Evolutionary conservation across 257 asterid species (phyloP), one percentile per base, ranked within the genome.

Genomic region (Solanum corneliomulleri): DNA sequence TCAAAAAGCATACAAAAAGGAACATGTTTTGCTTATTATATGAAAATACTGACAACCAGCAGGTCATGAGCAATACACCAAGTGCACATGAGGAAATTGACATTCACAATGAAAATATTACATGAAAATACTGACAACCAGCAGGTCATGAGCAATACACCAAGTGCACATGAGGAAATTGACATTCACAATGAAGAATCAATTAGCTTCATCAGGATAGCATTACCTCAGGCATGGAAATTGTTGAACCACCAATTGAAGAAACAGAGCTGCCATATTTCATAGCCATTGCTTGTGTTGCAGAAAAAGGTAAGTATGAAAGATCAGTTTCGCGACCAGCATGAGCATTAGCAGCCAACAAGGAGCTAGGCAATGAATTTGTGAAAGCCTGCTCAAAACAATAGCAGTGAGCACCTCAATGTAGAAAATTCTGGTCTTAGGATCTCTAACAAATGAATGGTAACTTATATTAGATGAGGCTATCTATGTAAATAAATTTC

Each of bases 181-280:
- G 72, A 10, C 60, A 68, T 27, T 29, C 35, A 45, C 69, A 21
- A 35, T 35, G 56, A 77, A 49, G 44, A 31, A 86, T 44, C 25
- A 82, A 83, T 13, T 18, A 56, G 86, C 56, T 58, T 44, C 85
- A 33, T 56, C 13, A 70, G 41, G 60, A 39, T 33, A 33, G 83
- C 42, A 83, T 87, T 88, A 96, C 98, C 99, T 96, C 98, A 10
- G 98, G 87, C 92, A 95, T 88, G 85, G 99, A 91, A 87, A 91
- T 89, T 70, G 93, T 88, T 62, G 98, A 89, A 84, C 84, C 92
- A 60, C 98, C 90, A 4, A 88, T 86, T 14, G 95, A 91, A 35
- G 98, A 92, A 45, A 85, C 92, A 23, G 95, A 56, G 90, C 86
- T 92, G 42, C 93, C 98, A 90, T 91, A 95, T 87, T 93, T 91